phyloP scores from a whole-genome alignment of 23 red algal genomes.

The Gracilaria gracilis region DNA sequence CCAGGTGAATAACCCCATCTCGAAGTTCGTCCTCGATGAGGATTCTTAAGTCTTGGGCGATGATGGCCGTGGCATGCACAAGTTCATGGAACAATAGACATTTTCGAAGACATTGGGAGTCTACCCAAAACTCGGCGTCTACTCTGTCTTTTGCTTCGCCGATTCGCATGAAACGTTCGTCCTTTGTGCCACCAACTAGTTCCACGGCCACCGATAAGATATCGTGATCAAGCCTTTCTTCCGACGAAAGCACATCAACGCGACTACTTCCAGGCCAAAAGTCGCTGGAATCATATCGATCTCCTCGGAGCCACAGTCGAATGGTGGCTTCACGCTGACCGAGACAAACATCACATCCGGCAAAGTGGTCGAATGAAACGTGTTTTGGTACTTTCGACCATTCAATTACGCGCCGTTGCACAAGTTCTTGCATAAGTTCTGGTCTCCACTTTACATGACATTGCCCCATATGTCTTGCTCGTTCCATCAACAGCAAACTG shows the following conservation, averaged over 20 bases:
- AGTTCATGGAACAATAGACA: slow-evolving; percentile 55
- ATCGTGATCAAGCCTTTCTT: slow-evolving; percentile 8
- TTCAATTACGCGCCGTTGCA: slow-evolving; percentile 23
- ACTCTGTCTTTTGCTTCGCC: not conserved
- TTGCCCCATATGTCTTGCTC: slow-evolving; percentile 50
- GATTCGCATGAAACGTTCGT: slow-evolving; percentile 7
- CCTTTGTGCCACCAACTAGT: not conserved
- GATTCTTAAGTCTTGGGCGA: slow-evolving; percentile 9
- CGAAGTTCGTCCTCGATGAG: slow-evolving; percentile 47
- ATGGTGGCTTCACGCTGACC: slow-evolving; percentile 21
- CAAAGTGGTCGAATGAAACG: slow-evolving; percentile 30
- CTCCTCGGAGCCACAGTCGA: slow-evolving; percentile 14
- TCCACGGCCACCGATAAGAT: slow-evolving; percentile 10
- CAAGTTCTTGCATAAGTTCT: slow-evolving; percentile 11
- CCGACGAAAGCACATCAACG: slow-evolving; percentile 15
- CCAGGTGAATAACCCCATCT: slow-evolving; percentile 31
- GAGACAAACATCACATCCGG: slow-evolving; percentile 34
- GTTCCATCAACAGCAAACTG: slow-evolving; percentile 25
- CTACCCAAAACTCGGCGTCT: slow-evolving; percentile 40
- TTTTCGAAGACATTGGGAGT: slow-evolving; percentile 47
- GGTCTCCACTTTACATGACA: slow-evolving; percentile 36
- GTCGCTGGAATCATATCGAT: slow-evolving; percentile 27
- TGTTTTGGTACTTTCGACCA: slow-evolving; percentile 23
- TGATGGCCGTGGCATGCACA: slow-evolving; percentile 32
- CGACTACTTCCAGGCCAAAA: slow-evolving; percentile 39